These are phyloP conservation scores for Pythium volutum DNA, from an alignment of 352 stramenopile genomes.

Conservation along the genomic window DNA sequence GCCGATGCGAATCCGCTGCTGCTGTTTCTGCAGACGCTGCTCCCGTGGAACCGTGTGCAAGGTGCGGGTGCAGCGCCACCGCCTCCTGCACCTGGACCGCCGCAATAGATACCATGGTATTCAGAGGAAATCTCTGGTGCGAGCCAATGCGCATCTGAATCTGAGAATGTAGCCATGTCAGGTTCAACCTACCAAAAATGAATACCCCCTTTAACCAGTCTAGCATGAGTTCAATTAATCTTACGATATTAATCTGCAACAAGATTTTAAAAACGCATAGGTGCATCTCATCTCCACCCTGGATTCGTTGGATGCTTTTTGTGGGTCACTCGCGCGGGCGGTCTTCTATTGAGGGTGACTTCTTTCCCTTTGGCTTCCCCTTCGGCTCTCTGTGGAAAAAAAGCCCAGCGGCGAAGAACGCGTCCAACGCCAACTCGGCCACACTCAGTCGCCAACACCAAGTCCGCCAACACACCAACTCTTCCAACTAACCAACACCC, in stretches of 20 bases:
- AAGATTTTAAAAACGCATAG: neutral
- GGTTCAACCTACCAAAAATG: conserved; percentile 8
- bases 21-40: conserved; percentile 80
- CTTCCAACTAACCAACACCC: neutral
- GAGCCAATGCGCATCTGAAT: too few relatives aligned
- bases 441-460: too few relatives aligned
- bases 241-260: neutral
- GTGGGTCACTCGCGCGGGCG: neutral
- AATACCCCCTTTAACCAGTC: neutral
- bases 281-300: neutral
- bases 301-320: neutral
- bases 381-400: neutral
- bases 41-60: conserved; percentile 84
- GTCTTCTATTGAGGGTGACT: conserved; percentile 11
- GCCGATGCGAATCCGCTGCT: conserved; percentile 79
- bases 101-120: conserved; percentile 6
- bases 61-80: conserved; percentile 38
- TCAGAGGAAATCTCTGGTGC: neutral
- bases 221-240: neutral
- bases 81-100: conserved; percentile 16
- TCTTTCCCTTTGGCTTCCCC: neutral
- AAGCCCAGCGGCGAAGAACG: conserved; percentile 3
- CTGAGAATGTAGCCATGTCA: conserved; percentile 22
- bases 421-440: neutral
- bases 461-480: neutral